Conservation (phyloP, 805 yeast genomes). For the Hanseniaspora osmophila region DNA sequence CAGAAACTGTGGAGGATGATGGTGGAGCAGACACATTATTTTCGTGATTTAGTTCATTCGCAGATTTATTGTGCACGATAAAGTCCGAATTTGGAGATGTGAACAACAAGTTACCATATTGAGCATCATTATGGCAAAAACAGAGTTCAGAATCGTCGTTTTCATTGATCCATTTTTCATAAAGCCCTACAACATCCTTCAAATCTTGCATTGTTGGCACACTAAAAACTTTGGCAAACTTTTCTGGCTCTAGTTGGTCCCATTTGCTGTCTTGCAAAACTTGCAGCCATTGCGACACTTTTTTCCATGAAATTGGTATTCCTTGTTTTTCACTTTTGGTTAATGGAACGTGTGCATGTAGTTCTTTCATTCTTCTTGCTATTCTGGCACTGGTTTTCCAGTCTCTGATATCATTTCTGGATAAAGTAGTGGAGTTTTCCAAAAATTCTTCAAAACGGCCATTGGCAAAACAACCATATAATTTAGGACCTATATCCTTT, state of each 20-base stretch:
- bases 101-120: conserved; percentile 81
- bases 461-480: conserved; percentile 79
- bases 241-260: conserved; percentile 20
- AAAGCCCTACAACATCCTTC: conserved; percentile 32
- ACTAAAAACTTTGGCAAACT: conserved; percentile 26
- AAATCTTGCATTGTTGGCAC: conserved; percentile 35
- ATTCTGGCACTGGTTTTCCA: conserved; percentile 67
- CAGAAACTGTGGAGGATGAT: background rate
- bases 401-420: conserved; percentile 57
- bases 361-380: conserved; percentile 92
- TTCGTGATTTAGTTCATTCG: background rate
- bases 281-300: conserved; percentile 57
- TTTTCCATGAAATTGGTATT: conserved; percentile 60
- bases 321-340: conserved; percentile 36
- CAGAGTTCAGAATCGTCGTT: conserved; percentile 35
- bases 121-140: conserved; percentile 94
- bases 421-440: conserved; percentile 67
- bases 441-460: conserved; percentile 91
- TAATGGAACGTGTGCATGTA: conserved; percentile 68
- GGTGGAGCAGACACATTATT: background rate
- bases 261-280: conserved; percentile 30
- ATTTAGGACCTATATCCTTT: conserved; percentile 73
- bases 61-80: background rate
- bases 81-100: conserved; percentile 27
- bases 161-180: conserved; percentile 47